Conservation (phyloP, 192 early-diverging fungal species). For the Backusella australiensis region DNA sequence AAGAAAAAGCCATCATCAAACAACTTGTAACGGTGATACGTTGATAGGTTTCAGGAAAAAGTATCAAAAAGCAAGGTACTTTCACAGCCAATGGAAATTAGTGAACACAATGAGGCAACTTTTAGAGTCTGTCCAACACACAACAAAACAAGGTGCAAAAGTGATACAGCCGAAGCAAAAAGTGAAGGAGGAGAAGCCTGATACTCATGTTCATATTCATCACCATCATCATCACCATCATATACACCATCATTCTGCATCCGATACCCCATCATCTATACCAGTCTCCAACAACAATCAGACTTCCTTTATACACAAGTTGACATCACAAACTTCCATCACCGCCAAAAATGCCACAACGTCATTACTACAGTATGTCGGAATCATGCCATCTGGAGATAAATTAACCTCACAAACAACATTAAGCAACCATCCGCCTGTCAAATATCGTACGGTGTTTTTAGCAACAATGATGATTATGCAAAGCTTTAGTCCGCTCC, state of each 20-base stretch:
- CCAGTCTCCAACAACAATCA: background rate
- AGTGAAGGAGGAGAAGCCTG: background rate
- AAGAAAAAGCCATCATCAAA: background rate
- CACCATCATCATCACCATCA: slow-evolving; percentile 3
- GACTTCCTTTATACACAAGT: background rate
- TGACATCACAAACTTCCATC: background rate
- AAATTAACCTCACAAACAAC: background rate
- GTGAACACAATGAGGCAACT: slow-evolving; percentile 1
- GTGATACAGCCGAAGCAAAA: background rate
- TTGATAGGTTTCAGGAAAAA: background rate
- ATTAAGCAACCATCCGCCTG: background rate
- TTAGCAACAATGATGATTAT: background rate
- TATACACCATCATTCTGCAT: background rate
- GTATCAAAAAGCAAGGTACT: slow-evolving; percentile 7
- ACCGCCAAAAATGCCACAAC: background rate
- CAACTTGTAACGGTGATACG: background rate
- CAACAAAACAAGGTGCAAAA: background rate
- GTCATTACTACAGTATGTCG: background rate
- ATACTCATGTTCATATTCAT: background rate
- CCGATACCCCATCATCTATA: background rate
- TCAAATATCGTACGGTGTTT: slow-evolving; percentile 6
- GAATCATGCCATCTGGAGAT: background rate
- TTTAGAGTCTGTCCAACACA: slow-evolving; percentile 6
- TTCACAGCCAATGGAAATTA: slow-evolving; percentile 8
- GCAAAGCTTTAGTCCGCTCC: background rate